phyloP scores from a whole-genome alignment of 2,329 filamentous ascomycete genomes.

The Venturiaceae sp. region DNA sequence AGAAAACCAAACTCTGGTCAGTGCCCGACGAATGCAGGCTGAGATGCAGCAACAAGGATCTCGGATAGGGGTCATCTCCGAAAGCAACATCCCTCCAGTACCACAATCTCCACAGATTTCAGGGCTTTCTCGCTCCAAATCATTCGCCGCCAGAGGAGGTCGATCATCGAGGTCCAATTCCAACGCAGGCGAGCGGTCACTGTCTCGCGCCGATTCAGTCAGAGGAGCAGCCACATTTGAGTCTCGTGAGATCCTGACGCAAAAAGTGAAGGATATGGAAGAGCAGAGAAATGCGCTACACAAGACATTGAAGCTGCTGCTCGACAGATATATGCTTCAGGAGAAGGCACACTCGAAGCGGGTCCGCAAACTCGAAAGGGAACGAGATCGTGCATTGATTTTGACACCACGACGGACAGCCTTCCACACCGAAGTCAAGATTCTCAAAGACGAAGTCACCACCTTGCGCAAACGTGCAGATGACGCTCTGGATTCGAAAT shows the following conservation, averaged over 20 bases:
- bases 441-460: slow-evolving; percentile 74
- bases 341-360: slow-evolving; percentile 76
- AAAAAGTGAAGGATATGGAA: slow-evolving; percentile 61
- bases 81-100: slow-evolving; percentile 37
- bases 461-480: slow-evolving; percentile 78
- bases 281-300: slow-evolving; percentile 89
- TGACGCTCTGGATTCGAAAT: slow-evolving; percentile 91
- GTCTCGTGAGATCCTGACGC: slow-evolving; percentile 3
- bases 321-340: slow-evolving; percentile 78
- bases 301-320: slow-evolving; percentile 71
- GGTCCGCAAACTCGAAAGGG: slow-evolving; percentile 64
- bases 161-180: slow-evolving; percentile 17
- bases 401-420: slow-evolving; percentile 63
- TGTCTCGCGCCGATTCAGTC: slow-evolving; percentile 22
- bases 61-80: slow-evolving; percentile 51
- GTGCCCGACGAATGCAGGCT: slow-evolving; percentile 37
- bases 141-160: slow-evolving; percentile 42
- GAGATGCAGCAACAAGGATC: slow-evolving; percentile 33
- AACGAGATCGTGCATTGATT: slow-evolving; percentile 64
- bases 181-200: neutral
- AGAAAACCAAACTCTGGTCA: slow-evolving; percentile 52
- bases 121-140: slow-evolving; percentile 56
- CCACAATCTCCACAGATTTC: slow-evolving; percentile 22
- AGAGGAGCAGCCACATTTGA: slow-evolving; percentile 18
- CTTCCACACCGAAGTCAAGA: slow-evolving; percentile 75